Evolutionary conservation across 2,329 filamentous ascomycete genomes (phyloP), one percentile per base, ranked within the genome.

Genomic region (Sordariomycetes sp.): DNA sequence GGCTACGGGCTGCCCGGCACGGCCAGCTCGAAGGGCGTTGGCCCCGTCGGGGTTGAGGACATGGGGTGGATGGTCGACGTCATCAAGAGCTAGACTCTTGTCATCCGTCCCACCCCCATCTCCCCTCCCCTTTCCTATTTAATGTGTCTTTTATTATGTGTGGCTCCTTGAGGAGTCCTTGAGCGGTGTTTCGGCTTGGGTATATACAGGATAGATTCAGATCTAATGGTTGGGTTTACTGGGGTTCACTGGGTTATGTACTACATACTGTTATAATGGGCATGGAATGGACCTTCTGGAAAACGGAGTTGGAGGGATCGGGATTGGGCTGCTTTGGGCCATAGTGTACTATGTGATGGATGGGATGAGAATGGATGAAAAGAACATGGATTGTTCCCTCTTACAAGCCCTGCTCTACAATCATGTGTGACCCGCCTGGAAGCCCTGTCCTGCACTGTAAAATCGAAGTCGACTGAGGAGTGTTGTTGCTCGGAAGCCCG

Each of bases 21-120:
- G 1, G 46, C 18, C 1, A 64, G 61, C 37, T 62, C 59, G 40
- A 70, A 70, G 62, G 61, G 22, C 1, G 25, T 11, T 11, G 22
- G 25, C 40, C n/a, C 40, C 16, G 16, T 46, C 3, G 14, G 16
- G 40, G 18, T 16, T 16, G 70, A 62, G 55, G 79, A 82, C 65
- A 68, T 81, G 60, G 72, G 76, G 58, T 81, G 79, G 78, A 77
- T 82, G 66, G 76, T 74, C 12, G 72, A 75, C 35, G 69, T 74
- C 25, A 79, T 82, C 55, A 68, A 64, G 32, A 71, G 69, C 62
- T 55, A 57, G 51, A 61, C 53, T 69, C 55, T 32, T 32, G 20
- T 50, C 12, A 5, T 7, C n/a, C 22, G 2, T 50, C 51, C 51
- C 32, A 10, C 14, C 24, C 51, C 10, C 51, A 12, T 20, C 25